Conservation (phyloP, 2,329 filamentous ascomycete genomes). For the Colletotrichum aenigma region DNA sequence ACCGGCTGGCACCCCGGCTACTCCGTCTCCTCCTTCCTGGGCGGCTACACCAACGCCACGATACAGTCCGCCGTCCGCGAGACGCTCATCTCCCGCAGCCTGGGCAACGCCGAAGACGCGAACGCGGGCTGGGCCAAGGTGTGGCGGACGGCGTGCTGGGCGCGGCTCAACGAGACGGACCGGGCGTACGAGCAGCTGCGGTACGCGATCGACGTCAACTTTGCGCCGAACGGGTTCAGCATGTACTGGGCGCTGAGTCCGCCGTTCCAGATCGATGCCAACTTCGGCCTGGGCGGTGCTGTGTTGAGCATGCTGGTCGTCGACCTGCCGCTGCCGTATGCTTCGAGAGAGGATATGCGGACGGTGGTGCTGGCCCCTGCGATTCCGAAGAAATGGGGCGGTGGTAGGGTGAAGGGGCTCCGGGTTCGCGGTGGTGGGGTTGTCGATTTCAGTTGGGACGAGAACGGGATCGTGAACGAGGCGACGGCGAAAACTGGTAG, state of each 20-base stretch:
- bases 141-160: slow-evolving; percentile 62
- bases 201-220: slow-evolving; percentile 53
- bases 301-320: slow-evolving; percentile 56
- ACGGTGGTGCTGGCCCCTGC: slow-evolving; percentile 51
- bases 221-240: slow-evolving; percentile 52
- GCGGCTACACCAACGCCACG: slow-evolving; percentile 44
- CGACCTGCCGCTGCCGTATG: slow-evolving; percentile 43
- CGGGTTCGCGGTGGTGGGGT: slow-evolving; percentile 45
- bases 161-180: slow-evolving; percentile 54
- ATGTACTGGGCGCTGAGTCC: slow-evolving; percentile 51
- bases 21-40: slow-evolving; percentile 45
- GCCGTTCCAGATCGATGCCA: slow-evolving; percentile 65
- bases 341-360: slow-evolving; percentile 22
- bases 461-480: slow-evolving; percentile 34
- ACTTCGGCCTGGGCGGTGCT: slow-evolving; percentile 56
- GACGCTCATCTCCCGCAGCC: slow-evolving; percentile 49
- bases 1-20: slow-evolving; percentile 61
- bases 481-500: not conserved
- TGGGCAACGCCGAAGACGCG: slow-evolving; percentile 48
- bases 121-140: slow-evolving; percentile 64
- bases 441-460: slow-evolving; percentile 49
- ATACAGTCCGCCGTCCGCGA: slow-evolving; percentile 49
- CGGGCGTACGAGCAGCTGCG: slow-evolving; percentile 52
- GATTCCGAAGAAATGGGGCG: slow-evolving; percentile 47
- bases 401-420: slow-evolving; percentile 47